phyloP scores from a whole-genome alignment of 2,329 filamentous ascomycete species.

The Microcyclosporella mali region DNA sequence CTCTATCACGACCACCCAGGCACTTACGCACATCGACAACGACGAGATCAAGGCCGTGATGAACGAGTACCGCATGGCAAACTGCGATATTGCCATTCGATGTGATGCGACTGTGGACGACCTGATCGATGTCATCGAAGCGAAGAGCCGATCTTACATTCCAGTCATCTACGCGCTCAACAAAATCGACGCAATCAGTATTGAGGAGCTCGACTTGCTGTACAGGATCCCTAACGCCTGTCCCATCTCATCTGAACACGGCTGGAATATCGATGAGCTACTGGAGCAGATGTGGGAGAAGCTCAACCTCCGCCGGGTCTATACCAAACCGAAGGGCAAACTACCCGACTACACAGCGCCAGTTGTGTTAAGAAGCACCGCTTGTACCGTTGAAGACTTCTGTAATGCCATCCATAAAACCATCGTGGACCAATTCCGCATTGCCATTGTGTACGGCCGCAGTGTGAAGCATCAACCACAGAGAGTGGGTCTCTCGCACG shows the following conservation, averaged over 20 bases:
- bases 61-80: constrained; percentile 93
- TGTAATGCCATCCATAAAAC: constrained; percentile 96
- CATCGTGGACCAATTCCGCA: constrained; percentile 92
- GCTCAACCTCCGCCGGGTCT: constrained; percentile 81
- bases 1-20: constrained; percentile 90
- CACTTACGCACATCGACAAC: constrained; percentile 83
- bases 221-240: constrained; percentile 97
- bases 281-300: constrained; percentile 99
- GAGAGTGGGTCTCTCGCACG: constrained; percentile 82
- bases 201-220: constrained; percentile 91
- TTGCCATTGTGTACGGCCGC: constrained; percentile 92
- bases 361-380: constrained; percentile 75
- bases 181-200: constrained; percentile 97
- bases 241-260: constrained; percentile 88
- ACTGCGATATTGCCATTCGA: constrained; percentile 93
- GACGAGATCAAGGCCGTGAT: constrained; percentile 98
- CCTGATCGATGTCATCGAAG: constrained; percentile 90
- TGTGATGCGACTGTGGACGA: constrained; percentile 98
- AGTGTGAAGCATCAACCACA: constrained; percentile 99
- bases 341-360: constrained; percentile 87
- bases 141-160: constrained; percentile 91
- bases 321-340: constrained; percentile 96
- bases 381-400: constrained; percentile 93
- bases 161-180: constrained; percentile 98
- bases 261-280: constrained; percentile 96